phyloP scores from a whole-genome alignment of 306 rosid species.

The Lupinus albus region DNA sequence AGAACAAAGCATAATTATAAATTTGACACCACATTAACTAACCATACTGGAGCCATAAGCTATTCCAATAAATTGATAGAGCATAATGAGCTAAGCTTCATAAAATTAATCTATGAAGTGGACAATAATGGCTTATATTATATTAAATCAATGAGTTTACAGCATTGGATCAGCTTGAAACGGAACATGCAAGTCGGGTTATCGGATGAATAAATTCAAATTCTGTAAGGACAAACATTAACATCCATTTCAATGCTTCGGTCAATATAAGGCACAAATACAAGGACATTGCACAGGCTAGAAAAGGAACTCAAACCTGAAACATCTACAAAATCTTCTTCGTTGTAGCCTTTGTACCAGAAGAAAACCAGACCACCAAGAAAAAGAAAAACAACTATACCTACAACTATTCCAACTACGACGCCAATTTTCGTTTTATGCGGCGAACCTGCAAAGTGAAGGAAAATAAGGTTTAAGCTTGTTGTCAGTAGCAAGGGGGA shows the following conservation, averaged over 20 bases:
- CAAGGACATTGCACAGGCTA: conserved; percentile 14
- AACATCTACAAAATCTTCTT: conserved; percentile 79
- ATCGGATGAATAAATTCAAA: conserved; percentile 14
- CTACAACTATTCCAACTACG: conserved; percentile 68
- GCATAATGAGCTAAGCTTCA: conserved; percentile 3
- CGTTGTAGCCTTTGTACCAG: conserved; percentile 62
- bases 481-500: neutral
- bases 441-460: conserved; percentile 54
- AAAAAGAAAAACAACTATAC: conserved; percentile 50
- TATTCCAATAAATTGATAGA: conserved; percentile 12
- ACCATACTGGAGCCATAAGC: conserved; percentile 8
- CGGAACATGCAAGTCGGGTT: neutral
- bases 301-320: conserved; percentile 61
- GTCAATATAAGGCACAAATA: neutral
- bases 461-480: conserved; percentile 40
- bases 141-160: conserved; percentile 10
- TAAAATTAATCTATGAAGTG: conserved; percentile 12
- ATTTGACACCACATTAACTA: neutral
- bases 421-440: conserved; percentile 61
- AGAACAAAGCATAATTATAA: conserved; percentile 11
- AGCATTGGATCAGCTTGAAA: conserved; percentile 9
- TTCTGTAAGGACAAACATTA: neutral
- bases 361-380: conserved; percentile 61
- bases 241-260: neutral
- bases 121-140: conserved; percentile 21